Conservation (phyloP, 495 filamentous ascomycete species). For the Aspergillus sclerotioniger region DNA sequence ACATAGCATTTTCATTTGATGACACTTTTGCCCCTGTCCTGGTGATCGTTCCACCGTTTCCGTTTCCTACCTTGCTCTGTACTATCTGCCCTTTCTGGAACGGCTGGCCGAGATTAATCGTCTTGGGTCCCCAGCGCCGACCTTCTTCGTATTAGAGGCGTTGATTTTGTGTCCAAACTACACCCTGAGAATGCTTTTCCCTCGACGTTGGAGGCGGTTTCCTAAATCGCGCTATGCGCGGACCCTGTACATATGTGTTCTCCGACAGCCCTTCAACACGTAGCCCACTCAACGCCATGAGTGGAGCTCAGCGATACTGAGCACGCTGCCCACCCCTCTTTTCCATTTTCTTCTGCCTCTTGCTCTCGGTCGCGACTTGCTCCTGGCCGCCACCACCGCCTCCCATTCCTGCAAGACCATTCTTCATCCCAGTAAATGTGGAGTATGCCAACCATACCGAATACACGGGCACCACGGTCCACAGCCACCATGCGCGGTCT, state of each 20-base stretch:
- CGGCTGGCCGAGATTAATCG: neutral
- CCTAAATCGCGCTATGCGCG: neutral
- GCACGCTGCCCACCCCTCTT: constrained; percentile 54
- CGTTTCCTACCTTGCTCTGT: constrained; percentile 13
- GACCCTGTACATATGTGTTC: neutral
- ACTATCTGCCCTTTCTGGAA: constrained; percentile 4
- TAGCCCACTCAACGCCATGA: neutral
- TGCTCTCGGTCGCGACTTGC: constrained; percentile 45
- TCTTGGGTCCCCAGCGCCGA: neutral
- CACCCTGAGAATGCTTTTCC: neutral
- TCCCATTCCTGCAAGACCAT: constrained; percentile 60
- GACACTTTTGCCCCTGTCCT: constrained; percentile 7
- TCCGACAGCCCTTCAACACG: neutral
- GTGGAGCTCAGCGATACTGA: constrained; percentile 41
- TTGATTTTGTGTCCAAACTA: neutral
- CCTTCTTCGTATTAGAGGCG: neutral
- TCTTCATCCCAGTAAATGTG: constrained; percentile 62
- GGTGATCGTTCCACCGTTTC: constrained; percentile 15
- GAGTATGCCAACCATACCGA: constrained; percentile 66
- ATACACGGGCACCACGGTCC: constrained; percentile 66
- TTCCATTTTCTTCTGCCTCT: constrained; percentile 63
- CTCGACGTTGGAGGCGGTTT: neutral
- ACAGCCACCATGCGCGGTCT: constrained; percentile 76
- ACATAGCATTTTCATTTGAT: constrained; percentile 19
- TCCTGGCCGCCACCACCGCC: constrained; percentile 27